Evolutionary conservation across 2,329 filamentous ascomycete species (phyloP).

Genomic region (Trichoderma guizhouense): DNA sequence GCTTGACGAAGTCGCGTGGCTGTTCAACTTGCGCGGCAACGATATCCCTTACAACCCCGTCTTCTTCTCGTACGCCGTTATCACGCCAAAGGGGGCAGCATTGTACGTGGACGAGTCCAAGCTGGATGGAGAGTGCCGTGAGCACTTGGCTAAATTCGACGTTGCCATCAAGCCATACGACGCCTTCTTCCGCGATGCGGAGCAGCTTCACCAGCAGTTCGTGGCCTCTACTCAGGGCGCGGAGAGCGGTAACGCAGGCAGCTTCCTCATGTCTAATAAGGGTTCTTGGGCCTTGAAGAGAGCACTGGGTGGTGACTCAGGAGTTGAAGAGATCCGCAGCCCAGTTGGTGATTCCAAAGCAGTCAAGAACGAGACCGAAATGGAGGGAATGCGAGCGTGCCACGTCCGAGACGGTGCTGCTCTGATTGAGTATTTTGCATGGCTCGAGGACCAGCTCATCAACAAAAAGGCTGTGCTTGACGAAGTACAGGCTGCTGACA

Average conservation of each 20-base stretch:
- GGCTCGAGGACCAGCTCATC: constrained; percentile 86
- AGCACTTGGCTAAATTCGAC: constrained; percentile 65
- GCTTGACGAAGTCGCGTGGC: constrained; percentile 95
- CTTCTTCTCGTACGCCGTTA: constrained; percentile 92
- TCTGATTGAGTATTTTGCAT: constrained; percentile 88
- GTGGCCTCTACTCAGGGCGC: constrained; percentile 39
- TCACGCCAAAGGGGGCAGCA: constrained; percentile 73
- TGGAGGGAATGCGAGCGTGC: constrained; percentile 89
- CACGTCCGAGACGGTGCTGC: constrained; percentile 93
- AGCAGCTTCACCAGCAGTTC: constrained; percentile 46
- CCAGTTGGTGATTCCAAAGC: constrained; percentile 89
- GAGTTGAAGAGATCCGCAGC: constrained; percentile 82
- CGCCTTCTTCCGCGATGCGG: constrained; percentile 74
- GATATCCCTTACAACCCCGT: constrained; percentile 98
- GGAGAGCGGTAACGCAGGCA: constrained; percentile 42
- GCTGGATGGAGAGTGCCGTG: constrained; percentile 63
- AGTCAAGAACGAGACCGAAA: constrained; percentile 85
- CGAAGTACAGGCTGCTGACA: constrained; percentile 88
- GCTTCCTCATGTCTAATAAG: constrained; percentile 82
- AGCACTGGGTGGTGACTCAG: constrained; percentile 78
- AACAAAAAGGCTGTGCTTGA: constrained; percentile 71
- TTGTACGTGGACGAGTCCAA: constrained; percentile 84
- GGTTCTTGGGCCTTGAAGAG: constrained; percentile 91
- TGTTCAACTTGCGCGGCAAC: constrained; percentile 94
- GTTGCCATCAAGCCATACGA: constrained; percentile 80